A percentile compares a stretch with the other conserved stretches of the same genome.
Evolutionary conservation across 306 rosid species (phyloP).

Genomic region (Lablab purpureus): DNA sequence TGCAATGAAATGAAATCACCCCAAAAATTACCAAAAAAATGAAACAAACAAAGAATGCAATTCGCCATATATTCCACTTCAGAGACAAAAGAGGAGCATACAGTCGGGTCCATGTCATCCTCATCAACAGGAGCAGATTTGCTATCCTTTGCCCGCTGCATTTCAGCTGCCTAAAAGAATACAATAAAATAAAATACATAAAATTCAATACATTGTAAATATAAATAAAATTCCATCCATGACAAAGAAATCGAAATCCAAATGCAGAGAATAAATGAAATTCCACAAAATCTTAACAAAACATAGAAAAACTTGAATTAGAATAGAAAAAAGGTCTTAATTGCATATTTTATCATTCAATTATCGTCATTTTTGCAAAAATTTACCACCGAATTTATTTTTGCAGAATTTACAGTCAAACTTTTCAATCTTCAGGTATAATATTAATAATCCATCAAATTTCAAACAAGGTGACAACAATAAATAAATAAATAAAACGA

Average conservation of each 20-base stretch:
- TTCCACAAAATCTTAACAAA: not conserved
- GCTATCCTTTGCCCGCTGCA: constrained; percentile 56
- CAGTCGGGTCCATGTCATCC: constrained; percentile 61
- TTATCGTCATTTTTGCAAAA: too few relatives aligned
- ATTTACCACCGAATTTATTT: too few relatives aligned
- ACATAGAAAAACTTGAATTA: not conserved
- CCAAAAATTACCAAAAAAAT: not conserved
- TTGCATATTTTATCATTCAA: too few relatives aligned
- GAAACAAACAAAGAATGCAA: not conserved
- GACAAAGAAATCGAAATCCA: constrained; percentile 18
- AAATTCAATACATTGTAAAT: not conserved
- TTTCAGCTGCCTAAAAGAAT: constrained; percentile 63
- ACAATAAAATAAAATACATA: not conserved
- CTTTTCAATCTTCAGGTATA: too few relatives aligned
- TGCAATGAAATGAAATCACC: constrained; percentile 49
- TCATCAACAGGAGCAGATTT: constrained; percentile 67
- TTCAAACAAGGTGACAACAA: too few relatives aligned
- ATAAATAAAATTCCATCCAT: not conserved
- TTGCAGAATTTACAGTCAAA: too few relatives aligned
- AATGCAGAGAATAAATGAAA: constrained; percentile 9
- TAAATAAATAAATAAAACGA: too few relatives aligned
- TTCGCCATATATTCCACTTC: not conserved
- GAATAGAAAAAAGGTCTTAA: not conserved
- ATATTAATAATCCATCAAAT: too few relatives aligned
- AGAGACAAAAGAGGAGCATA: not conserved